Conservation (phyloP, 495 filamentous ascomycete species). For the Physcia stellaris region DNA sequence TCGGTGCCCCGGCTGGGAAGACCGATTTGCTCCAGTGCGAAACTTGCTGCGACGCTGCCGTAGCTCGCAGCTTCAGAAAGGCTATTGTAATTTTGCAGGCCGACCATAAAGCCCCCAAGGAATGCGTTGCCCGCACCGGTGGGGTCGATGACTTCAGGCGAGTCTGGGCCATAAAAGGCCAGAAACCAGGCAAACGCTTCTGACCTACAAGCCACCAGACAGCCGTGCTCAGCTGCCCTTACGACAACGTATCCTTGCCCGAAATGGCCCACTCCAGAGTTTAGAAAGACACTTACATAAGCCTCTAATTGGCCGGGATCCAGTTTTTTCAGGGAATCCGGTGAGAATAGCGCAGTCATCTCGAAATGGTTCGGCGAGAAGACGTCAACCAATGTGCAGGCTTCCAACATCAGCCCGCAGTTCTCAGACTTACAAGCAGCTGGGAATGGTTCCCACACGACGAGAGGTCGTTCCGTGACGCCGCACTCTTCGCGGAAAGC, state of each 20-base stretch:
- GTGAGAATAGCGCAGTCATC: no score
- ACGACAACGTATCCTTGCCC: no score
- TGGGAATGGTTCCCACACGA: slow-evolving; percentile 94
- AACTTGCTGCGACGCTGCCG: slow-evolving; percentile 76
- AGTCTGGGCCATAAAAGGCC: no score
- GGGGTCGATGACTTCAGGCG: slow-evolving; percentile 63
- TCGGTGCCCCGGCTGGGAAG: slow-evolving; percentile 42
- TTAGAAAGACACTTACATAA: no score
- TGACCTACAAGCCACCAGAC: no score
- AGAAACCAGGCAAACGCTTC: no score
- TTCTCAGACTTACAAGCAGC: slow-evolving; percentile 71
- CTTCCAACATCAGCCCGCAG: slow-evolving; percentile 54
- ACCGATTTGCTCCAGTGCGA: slow-evolving; percentile 89
- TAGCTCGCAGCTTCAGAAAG: slow-evolving; percentile 41
- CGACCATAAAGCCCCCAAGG: slow-evolving; percentile 45
- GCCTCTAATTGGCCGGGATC: no score
- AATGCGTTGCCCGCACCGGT: slow-evolving; percentile 93
- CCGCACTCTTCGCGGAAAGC: not conserved
- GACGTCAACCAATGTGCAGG: slow-evolving; percentile 65
- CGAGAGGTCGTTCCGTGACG: slow-evolving; percentile 46
- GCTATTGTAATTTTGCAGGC: slow-evolving; percentile 1
- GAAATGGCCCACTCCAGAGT: no score
- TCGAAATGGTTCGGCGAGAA: slow-evolving; percentile 84
- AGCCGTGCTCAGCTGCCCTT: no score
- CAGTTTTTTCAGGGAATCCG: no score